Conservation (phyloP, 345 rosid genomes). For the Trapa incisa region DNA sequence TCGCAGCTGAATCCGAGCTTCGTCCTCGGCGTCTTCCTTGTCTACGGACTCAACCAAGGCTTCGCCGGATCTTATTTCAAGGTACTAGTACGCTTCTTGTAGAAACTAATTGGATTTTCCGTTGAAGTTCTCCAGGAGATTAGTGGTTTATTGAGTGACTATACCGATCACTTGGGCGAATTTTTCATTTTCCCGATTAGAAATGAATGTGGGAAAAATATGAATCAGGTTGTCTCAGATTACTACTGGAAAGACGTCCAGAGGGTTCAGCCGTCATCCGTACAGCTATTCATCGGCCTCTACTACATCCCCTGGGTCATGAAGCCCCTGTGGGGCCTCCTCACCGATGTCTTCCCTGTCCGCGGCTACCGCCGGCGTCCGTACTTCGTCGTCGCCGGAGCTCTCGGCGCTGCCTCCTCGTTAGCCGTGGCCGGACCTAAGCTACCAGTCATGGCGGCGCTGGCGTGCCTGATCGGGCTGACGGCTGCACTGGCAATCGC, state of each 20-base stretch:
- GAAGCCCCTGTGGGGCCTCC: conserved; percentile 75
- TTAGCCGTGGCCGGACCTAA: conserved; percentile 30
- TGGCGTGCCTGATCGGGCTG: conserved; percentile 52
- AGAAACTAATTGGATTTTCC: too few species aligned
- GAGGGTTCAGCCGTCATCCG: conserved; percentile 55
- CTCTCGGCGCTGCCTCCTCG: conserved; percentile 44
- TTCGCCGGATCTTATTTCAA: conserved; percentile 63
- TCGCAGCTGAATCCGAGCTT: conserved; percentile 46
- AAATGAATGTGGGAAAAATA: neutral
- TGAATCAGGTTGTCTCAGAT: conserved; percentile 40
- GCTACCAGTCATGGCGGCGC: conserved; percentile 39
- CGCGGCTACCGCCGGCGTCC: conserved; percentile 61
- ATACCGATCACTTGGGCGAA: neutral
- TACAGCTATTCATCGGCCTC: conserved; percentile 59
- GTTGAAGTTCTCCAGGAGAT: neutral
- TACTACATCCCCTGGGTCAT: conserved; percentile 63
- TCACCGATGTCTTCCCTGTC: conserved; percentile 63
- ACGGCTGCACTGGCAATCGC: conserved; percentile 64
- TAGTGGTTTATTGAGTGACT: neutral
- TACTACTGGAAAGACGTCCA: conserved; percentile 54
- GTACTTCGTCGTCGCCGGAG: conserved; percentile 56
- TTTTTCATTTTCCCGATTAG: neutral
- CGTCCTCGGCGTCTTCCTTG: conserved; percentile 49
- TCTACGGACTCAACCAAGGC: conserved; percentile 70
- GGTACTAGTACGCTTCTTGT: neutral